These are phyloP conservation scores for Hypoxylon sp. DNA, from an alignment of 2,329 filamentous ascomycete species.

Conservation along the genomic window DNA sequence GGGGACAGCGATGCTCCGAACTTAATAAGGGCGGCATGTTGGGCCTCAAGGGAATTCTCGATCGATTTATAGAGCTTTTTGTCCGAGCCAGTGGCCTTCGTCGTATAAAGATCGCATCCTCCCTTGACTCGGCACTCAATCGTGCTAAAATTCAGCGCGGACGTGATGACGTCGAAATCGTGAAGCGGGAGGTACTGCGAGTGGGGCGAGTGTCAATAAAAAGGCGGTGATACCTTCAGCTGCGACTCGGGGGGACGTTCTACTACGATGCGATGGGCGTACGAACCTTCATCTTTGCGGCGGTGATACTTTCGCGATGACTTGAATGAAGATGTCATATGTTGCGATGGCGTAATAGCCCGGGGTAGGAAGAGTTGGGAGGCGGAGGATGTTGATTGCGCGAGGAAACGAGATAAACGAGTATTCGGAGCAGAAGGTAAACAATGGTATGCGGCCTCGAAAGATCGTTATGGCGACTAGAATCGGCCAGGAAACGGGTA, in stretches of 20 bases:
- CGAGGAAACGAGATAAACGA: constrained; percentile 13
- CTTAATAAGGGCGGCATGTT: constrained; percentile 89
- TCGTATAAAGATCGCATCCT: constrained; percentile 96
- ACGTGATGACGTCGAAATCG: constrained; percentile 92
- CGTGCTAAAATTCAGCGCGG: constrained; percentile 95
- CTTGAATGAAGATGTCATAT: constrained; percentile 29
- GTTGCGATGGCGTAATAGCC: constrained; percentile 17
- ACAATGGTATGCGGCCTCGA: constrained; percentile 11
- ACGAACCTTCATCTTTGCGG: constrained; percentile 52
- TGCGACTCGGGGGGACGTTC: background rate
- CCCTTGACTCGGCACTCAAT: constrained; percentile 92
- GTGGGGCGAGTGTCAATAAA: constrained; percentile 18
- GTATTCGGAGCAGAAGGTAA: constrained; percentile 4
- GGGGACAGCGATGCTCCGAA: constrained; percentile 90
- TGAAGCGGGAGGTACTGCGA: constrained; percentile 88
- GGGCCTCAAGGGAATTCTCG: constrained; percentile 89
- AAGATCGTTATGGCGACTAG: constrained; percentile 6
- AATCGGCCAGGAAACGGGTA: constrained; percentile 10
- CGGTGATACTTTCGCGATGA: constrained; percentile 32
- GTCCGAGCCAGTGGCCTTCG: constrained; percentile 93
- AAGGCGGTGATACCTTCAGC: constrained; percentile 2
- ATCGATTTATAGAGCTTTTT: constrained; percentile 99
- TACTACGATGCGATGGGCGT: background rate
- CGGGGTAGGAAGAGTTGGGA: background rate
- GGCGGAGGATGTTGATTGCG: background rate